phyloP scores from a whole-genome alignment of 176 grass and related monocot species.

The sorghum (Sorghum bicolor) region DNA sequence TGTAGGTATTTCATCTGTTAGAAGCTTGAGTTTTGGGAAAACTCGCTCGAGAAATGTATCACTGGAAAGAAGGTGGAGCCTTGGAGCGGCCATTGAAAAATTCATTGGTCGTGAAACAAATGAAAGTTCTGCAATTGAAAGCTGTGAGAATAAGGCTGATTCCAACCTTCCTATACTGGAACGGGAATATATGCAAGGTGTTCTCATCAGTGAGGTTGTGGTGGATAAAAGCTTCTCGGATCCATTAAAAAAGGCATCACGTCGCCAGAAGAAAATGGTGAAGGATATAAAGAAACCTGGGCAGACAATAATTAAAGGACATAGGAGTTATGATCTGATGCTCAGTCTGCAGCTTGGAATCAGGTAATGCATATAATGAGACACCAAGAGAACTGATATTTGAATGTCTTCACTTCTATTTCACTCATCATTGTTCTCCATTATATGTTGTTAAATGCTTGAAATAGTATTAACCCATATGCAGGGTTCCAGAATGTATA shows the following conservation, averaged over 20 bases:
- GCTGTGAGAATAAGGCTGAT: conserved; percentile 46
- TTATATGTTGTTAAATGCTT: not conserved
- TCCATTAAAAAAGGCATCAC: conserved; percentile 58
- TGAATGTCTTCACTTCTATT: not conserved
- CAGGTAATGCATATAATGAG: conserved; percentile 43
- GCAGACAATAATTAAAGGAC: conserved; percentile 88
- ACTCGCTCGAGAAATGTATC: conserved; percentile 49
- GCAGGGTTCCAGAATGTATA: not conserved
- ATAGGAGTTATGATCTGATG: conserved; percentile 94
- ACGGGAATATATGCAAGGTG: conserved; percentile 97
- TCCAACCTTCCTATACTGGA: conserved; percentile 61
- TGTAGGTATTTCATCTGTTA: conserved; percentile 16
- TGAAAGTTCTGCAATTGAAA: conserved; percentile 37
- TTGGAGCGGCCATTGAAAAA: conserved; percentile 80
- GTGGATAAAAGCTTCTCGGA: conserved; percentile 47
- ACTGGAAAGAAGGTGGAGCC: conserved; percentile 88
- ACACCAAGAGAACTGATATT: not conserved
- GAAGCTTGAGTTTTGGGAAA: conserved; percentile 33
- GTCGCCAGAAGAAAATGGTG: conserved; percentile 60
- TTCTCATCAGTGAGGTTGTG: conserved; percentile 83
- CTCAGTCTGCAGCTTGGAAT: conserved; percentile 98
- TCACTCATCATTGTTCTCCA: not conserved
- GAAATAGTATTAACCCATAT: not conserved
- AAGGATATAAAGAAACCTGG: conserved; percentile 80
- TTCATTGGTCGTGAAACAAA: conserved; percentile 49